These are phyloP conservation scores for Neophaeococcomyces aloes DNA, from an alignment of 2,329 filamentous ascomycete species.

Conservation along the genomic window DNA sequence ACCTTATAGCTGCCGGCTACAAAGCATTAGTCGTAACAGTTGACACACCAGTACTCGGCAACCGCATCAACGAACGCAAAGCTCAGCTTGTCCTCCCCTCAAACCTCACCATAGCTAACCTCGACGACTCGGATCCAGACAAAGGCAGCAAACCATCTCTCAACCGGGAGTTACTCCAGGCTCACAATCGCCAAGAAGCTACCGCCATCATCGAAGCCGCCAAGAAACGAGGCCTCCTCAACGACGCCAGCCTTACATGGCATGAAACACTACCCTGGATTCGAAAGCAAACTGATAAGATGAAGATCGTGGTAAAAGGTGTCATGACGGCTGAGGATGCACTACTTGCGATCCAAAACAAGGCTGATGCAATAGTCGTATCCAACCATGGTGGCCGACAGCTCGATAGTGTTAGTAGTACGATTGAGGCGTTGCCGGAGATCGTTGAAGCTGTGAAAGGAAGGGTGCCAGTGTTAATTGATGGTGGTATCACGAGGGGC, in stretches of 20 bases:
- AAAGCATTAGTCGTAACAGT: constrained; percentile 46
- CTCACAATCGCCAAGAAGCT: neutral
- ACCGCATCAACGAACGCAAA: constrained; percentile 43
- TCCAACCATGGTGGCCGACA: constrained; percentile 32
- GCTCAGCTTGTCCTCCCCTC: constrained; percentile 34
- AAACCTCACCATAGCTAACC: neutral
- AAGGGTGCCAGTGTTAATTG: constrained; percentile 30
- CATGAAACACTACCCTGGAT: constrained; percentile 17
- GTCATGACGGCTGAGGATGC: constrained; percentile 28
- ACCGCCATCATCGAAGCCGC: neutral
- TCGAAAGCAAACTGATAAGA: constrained; percentile 6
- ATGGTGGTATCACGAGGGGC: constrained; percentile 27
- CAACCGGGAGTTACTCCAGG: constrained; percentile 3
- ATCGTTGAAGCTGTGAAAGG: constrained; percentile 22
- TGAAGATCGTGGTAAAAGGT: constrained; percentile 19
- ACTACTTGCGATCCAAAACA: constrained; percentile 27
- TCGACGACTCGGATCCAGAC: constrained; percentile 3
- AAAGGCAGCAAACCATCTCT: neutral
- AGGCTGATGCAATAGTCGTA: constrained; percentile 29
- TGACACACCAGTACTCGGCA: constrained; percentile 44
- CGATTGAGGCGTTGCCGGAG: constrained; percentile 27
- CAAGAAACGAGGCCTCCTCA: neutral
- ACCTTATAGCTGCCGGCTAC: constrained; percentile 30
- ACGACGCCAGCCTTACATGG: constrained; percentile 45
- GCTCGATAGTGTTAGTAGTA: constrained; percentile 29